phyloP scores from a whole-genome alignment of 1,284 basidiomycete genomes.

The Microbotryum silenes-acaulis region DNA sequence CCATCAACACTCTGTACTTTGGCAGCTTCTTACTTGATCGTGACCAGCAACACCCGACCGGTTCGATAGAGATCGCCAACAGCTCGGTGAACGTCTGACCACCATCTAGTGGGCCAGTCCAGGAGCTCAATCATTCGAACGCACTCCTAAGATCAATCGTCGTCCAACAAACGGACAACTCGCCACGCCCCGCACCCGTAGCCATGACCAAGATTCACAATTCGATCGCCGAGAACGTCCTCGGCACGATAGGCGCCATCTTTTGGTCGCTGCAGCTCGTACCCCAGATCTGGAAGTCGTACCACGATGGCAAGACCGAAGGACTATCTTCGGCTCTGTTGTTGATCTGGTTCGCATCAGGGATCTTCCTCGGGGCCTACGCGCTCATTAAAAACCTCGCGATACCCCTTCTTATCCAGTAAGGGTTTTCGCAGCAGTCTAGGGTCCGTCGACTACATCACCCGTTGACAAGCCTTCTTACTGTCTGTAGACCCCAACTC shows the following conservation, averaged over 20 bases:
- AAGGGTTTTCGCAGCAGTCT: background rate
- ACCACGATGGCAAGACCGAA: background rate
- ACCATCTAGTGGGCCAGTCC: no score
- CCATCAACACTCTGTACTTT: no score
- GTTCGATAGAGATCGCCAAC: no score
- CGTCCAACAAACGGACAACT: no score
- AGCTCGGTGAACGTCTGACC: no score
- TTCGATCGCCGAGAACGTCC: conserved; percentile 10
- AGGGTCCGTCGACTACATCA: background rate
- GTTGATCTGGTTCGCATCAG: background rate
- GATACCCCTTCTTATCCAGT: conserved; percentile 7
- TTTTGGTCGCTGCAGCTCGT: conserved; percentile 15
- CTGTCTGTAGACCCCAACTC: conserved; percentile 7
- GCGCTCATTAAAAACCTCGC: conserved; percentile 1
- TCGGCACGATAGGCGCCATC: conserved; percentile 14
- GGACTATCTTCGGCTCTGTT: background rate
- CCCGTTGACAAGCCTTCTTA: background rate
- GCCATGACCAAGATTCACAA: background rate
- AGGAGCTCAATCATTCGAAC: no score
- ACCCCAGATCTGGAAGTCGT: conserved; percentile 11
- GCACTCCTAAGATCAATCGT: no score
- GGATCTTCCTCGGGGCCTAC: conserved; percentile 11
- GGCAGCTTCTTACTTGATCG: no score
- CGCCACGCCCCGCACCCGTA: no score
- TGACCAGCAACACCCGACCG: no score